Base-by-base conservation (phyloP, 345 rosid species). In the Dipteronia dyeriana region DNA sequence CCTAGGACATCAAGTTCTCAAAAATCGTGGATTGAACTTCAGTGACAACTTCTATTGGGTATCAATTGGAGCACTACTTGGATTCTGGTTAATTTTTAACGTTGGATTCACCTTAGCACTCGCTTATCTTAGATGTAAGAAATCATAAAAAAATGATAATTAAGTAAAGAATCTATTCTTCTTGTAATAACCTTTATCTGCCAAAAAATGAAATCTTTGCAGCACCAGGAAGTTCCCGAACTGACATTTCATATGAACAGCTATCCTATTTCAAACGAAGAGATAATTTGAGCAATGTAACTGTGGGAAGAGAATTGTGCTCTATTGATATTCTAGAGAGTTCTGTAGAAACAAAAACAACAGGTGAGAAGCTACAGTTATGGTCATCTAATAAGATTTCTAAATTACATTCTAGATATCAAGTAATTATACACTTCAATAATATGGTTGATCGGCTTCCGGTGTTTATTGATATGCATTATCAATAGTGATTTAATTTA, bases 21-120 rank as follows among this genome's bases (percentile, higher is more conserved):
- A 13, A 49, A 41, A 75, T 19, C 78, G 31, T 2, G 90, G 91
- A 20, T 79, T 88, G 22, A 11, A 83, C 79, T 88, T 74, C 73
- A 22, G 60, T 7, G 76, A 71, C 38, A 63, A 75, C 78, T 88
- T 63, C 16, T 82, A 79, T 47, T 83, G 86, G 88, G 74, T 88
- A 70, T 83, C 87, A 6, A 39, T 83, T 7, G 85, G 60, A 49
- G 86, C 82, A 10, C 64, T 88, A 34, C 25, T 86, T 68, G 91
- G 89, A 71, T 86, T 79, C 70, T 83, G 86, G 87, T 1, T 86
- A 4, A 4, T 86, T 34, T 79, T 83, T 66, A 88, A 86, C 66
- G 4, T 70, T 61, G 86, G 79, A 53, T 88, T 86, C 78, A 80
- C 81, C 56, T 70, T 75, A 0, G 88, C 86, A 11, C 75, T 88